Percentiles rank a stretch among this genome's conserved stretches.
These are phyloP conservation scores for Vigna unguiculata DNA, from an alignment of 306 rosid species.

Conservation along the genomic window DNA sequence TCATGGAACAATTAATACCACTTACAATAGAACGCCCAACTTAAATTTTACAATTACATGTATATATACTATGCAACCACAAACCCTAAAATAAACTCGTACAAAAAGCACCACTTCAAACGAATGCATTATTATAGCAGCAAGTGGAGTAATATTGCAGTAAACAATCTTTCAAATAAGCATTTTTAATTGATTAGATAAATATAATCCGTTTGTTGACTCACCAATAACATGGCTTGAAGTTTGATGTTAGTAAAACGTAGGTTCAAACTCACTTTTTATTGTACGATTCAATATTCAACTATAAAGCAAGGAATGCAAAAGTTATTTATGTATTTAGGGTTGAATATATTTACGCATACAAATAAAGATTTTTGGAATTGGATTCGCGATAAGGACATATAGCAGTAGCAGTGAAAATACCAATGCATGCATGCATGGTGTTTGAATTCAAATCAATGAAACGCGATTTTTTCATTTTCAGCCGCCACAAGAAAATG, in stretches of 20 bases:
- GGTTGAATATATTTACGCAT: conserved; percentile 25
- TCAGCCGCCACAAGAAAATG: conserved; percentile 6
- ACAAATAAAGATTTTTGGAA: conserved; percentile 2
- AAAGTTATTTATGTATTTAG: background rate
- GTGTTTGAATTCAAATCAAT: conserved; percentile 21
- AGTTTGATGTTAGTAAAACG: conserved; percentile 7
- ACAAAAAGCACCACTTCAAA: no score
- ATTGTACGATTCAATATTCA: background rate
- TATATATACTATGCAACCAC: no score
- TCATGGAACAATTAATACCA: no score
- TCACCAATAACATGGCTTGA: conserved; percentile 5
- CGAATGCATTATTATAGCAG: no score
- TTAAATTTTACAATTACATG: no score
- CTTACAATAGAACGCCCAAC: no score
- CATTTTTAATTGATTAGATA: no score
- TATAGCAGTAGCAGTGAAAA: background rate
- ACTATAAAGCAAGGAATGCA: background rate
- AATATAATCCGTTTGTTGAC: background rate
- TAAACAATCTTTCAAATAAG: no score
- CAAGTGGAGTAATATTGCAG: no score
- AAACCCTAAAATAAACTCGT: no score
- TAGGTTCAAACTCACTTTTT: background rate
- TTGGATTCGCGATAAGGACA: conserved; percentile 10
- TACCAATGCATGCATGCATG: background rate
- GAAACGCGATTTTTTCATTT: conserved; percentile 1